Base-by-base conservation (phyloP, 2,329 filamentous ascomycete genomes). In the Apiospora aurea region DNA sequence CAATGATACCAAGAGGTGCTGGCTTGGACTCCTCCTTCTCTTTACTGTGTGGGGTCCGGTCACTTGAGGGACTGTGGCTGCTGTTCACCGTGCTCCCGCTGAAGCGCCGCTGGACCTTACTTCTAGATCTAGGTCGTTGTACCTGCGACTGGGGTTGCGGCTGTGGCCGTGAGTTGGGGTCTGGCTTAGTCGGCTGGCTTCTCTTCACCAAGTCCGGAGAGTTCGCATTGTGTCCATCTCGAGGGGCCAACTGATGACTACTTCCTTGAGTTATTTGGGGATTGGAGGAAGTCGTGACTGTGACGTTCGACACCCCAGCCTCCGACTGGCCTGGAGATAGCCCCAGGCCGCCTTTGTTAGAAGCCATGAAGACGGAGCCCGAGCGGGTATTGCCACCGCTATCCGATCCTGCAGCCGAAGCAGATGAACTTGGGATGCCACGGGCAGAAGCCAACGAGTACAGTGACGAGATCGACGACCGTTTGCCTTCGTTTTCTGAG, bases 61-160 rank as follows among this genome's bases (percentile, higher is more conserved):
- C 94, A 75, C 91, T 93, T 75, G 92, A 93, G 8, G 92, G 92
- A 78, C 93, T 96, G 74, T 94, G 90, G 79, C 92, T 96, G 82
- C 93, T 96, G 51, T 92, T 90, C n/a, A 87, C 91, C 51, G 93
- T 95, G 81, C 94, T 96, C 34, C 90, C 92, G 78, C 94, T 97
- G 76, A 96, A 91, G 73, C 94, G 89, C 74, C 94, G 87, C 80
- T 94, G 93, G 26, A 87, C 90, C 77, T 88, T 87, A 78, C 93
- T 94, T 61, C 92, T 89, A 67, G 92, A 93, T 75, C 88, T 84
- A 70, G 87, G 86, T 41, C 57, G 57, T 21, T 64, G 57, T 38
- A 38, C 53, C 29, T 61, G 53, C 53, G 53, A 29, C 13, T 86
- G 86, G 72, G 77, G 73, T 41, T 87, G 86, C 18, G 84, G 75